Conservation (phyloP, 2,329 filamentous ascomycete species). For the Coniochaeta sp. region DNA sequence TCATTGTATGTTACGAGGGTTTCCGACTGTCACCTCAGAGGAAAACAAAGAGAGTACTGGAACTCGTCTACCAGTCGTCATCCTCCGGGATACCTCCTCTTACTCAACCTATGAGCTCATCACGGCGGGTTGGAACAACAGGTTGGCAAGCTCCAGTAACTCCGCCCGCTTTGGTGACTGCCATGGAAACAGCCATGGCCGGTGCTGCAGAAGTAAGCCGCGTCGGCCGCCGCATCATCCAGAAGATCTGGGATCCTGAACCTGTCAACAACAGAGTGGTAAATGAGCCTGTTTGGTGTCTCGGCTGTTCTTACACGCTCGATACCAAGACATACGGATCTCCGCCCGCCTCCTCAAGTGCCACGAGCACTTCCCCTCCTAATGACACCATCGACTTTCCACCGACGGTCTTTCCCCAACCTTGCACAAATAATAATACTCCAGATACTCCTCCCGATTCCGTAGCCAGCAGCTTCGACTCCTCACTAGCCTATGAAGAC, state of each 20-base stretch:
- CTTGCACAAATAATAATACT: conserved; percentile 10
- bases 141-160: conserved; percentile 14
- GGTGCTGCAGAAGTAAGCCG: conserved; percentile 50
- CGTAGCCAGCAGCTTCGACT: conserved; percentile 41
- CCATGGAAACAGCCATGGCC: conserved; percentile 31
- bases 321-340: conserved; percentile 14
- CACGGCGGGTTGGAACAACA: neutral
- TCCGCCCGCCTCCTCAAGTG: conserved; percentile 3
- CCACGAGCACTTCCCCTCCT: conserved; percentile 10
- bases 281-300: conserved; percentile 74
- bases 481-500: conserved; percentile 41
- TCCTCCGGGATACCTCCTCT: neutral
- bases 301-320: conserved; percentile 49
- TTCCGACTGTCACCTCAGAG: neutral
- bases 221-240: conserved; percentile 71
- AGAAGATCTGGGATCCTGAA: conserved; percentile 88
- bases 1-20: neutral
- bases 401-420: conserved; percentile 3
- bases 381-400: conserved; percentile 9
- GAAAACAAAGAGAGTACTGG: no score
- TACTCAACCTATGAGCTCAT: neutral
- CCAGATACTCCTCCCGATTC: conserved; percentile 41
- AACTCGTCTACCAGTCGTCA: neutral
- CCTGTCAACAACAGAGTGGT: conserved; percentile 68
- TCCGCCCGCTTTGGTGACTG: conserved; percentile 15